Conservation (phyloP, 768 basidiomycete genomes). For the Coprinellus micaceus region DNA sequence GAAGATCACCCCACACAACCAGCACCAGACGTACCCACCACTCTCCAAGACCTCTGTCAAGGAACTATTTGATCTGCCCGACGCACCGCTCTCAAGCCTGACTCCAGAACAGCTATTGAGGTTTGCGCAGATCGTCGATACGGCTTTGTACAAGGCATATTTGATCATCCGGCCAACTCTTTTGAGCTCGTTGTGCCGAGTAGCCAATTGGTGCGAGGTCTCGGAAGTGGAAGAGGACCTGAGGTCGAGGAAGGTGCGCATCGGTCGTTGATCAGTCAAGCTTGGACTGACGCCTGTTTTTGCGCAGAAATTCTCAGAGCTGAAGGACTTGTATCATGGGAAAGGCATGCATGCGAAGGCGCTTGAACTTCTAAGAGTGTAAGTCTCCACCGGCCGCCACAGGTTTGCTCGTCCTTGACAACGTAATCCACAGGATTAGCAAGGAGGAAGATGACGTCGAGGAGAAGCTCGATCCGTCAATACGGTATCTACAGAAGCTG, state of each 20-base stretch:
- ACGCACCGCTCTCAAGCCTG: slow-evolving; percentile 64
- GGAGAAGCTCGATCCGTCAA: slow-evolving; percentile 80
- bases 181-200: slow-evolving; percentile 81
- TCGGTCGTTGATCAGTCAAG: neutral
- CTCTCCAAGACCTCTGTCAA: slow-evolving; percentile 70
- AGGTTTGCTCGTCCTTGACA: too few species aligned
- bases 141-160: slow-evolving; percentile 92
- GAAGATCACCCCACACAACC: slow-evolving; percentile 59
- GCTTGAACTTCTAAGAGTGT: slow-evolving; percentile 77
- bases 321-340: slow-evolving; percentile 88
- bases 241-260: slow-evolving; percentile 66
- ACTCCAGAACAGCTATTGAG: slow-evolving; percentile 82
- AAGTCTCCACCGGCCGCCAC: slow-evolving; percentile 22
- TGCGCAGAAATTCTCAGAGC: slow-evolving; percentile 81
- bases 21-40: slow-evolving; percentile 63
- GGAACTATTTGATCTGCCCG: slow-evolving; percentile 77
- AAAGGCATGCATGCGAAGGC: slow-evolving; percentile 96
- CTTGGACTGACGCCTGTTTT: slow-evolving; percentile 3
- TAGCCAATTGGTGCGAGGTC: slow-evolving; percentile 97
- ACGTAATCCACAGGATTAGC: slow-evolving; percentile 53
- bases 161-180: slow-evolving; percentile 76
- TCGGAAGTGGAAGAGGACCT: slow-evolving; percentile 74
- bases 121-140: slow-evolving; percentile 92
- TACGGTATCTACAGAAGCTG: slow-evolving; percentile 87
- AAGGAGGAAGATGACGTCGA: slow-evolving; percentile 71